These are phyloP conservation scores for Theileria parva DNA, from an alignment of 169 alveolate species.

Conservation along the genomic window DNA sequence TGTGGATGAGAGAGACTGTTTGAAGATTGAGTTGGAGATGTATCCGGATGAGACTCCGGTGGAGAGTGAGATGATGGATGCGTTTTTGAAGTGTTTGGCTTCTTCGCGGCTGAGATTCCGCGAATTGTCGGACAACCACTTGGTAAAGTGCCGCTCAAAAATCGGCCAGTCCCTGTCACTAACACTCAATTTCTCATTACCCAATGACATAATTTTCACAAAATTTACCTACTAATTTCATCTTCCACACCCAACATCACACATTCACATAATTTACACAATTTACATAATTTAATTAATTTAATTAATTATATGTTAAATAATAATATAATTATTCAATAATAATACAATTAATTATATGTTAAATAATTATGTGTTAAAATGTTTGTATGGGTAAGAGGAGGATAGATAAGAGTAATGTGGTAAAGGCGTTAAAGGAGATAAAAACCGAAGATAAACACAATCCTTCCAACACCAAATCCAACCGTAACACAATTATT, in stretches of 20 bases:
- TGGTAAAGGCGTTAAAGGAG: background rate
- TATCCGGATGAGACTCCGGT: constrained; percentile 27
- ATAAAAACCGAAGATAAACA: background rate
- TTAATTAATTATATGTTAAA: background rate
- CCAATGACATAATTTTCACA: background rate
- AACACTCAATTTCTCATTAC: background rate
- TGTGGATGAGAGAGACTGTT: background rate
- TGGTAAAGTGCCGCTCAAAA: constrained; percentile 41
- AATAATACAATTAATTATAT: too few relatives aligned
- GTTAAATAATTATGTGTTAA: too few relatives aligned
- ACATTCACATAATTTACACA: background rate
- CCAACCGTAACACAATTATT: background rate
- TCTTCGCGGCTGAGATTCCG: constrained; percentile 25
- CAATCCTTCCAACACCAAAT: background rate
- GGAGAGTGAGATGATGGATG: constrained; percentile 25
- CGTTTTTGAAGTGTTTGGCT: constrained; percentile 34
- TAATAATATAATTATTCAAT: too few relatives aligned
- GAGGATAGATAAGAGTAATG: background rate
- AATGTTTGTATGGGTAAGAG: background rate
- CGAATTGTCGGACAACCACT: constrained; percentile 53
- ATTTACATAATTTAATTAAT: background rate
- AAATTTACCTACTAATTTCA: background rate
- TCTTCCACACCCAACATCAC: background rate
- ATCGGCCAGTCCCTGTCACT: constrained; percentile 45
- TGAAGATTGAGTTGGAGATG: background rate